Base-by-base conservation (phyloP, 352 stramenopile species). In the Phytophthora nicotianae region DNA sequence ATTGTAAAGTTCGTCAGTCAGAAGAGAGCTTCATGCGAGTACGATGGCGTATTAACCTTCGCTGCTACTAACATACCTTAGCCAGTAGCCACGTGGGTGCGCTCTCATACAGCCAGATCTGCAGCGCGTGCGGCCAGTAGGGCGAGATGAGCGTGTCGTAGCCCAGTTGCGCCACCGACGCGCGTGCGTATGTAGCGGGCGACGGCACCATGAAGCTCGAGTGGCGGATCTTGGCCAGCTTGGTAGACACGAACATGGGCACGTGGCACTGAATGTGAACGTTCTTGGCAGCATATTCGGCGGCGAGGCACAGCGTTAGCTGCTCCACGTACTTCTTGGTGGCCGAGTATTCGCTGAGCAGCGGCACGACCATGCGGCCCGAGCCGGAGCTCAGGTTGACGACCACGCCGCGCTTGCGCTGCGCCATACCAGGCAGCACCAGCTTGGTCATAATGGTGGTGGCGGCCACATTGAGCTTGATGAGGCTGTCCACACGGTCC, bases 191-290 rank as follows among this genome's bases (percentile, higher is more conserved):
- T 33, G 88, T 88, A 9, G 86, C 64, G 7, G 97, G 89, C 49
- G 81, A 93, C 24, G 97, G 96, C 52, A 98, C 95, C 67, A 93
- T 94, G 60, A 99, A 86, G 57, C 74, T 95, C 57, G 94, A 74
- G 62, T 98, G 95, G 51, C 97, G 90, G 83, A 99, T 98, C 81
- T 99, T 99, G 54, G 97, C 96, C 46, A 99, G 79, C 82, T 99
- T 99, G 21, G 97, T 99, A 32, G 97, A 97, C 57, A 99, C 97
- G 65, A 99, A 99, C 81, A 99, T 98, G 27, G 98, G 97, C 66
- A 98, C 93, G 72, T 99, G 97, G 81, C 96, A 99, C 76, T 99
- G 97, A 23, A 99, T 88, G 65, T 90, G 88, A 64, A 97, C 86
- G 65, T 94, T 94, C 81, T 98, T 98, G 37, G 73, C 69, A 58